Evolutionary conservation across 352 stramenopile genomes (phyloP).

Genomic region (Phytophthora palmivora): DNA sequence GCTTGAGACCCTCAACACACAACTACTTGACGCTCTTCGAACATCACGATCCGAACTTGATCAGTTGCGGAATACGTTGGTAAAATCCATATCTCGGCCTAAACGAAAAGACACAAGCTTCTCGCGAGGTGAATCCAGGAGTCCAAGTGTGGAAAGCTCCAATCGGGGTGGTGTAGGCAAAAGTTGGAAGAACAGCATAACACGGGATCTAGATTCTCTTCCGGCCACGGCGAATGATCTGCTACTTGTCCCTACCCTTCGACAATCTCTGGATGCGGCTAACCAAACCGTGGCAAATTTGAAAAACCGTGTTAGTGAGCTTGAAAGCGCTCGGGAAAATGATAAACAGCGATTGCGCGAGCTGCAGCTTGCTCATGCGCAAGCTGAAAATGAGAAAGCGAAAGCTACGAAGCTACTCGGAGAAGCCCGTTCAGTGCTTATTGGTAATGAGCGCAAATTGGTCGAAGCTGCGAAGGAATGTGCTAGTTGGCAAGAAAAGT

Average conservation of each 20-base stretch:
- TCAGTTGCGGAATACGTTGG: conserved; percentile 61
- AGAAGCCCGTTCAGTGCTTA: conserved; percentile 51
- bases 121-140: conserved; percentile 12
- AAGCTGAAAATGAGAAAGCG: conserved; percentile 48
- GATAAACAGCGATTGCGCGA: conserved; percentile 39
- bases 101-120: conserved; percentile 22
- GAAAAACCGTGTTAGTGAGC: conserved; percentile 50
- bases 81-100: conserved; percentile 30
- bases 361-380: conserved; percentile 37
- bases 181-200: conserved; percentile 13
- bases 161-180: conserved; percentile 13
- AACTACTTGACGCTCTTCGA: conserved; percentile 62
- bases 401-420: conserved; percentile 55
- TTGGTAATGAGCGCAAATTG: conserved; percentile 43
- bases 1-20: conserved; percentile 57
- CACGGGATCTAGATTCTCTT: conserved; percentile 9
- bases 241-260: conserved; percentile 51
- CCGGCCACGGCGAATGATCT: conserved; percentile 26
- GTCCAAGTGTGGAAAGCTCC: conserved; percentile 1
- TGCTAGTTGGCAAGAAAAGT: conserved; percentile 45
- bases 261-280: conserved; percentile 48
- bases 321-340: conserved; percentile 32
- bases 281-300: conserved; percentile 46
- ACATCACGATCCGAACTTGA: conserved; percentile 50
- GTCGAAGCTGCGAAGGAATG: conserved; percentile 44